phyloP scores from a whole-genome alignment of 2,329 filamentous ascomycete genomes.

The Nigrospora sphaerica region DNA sequence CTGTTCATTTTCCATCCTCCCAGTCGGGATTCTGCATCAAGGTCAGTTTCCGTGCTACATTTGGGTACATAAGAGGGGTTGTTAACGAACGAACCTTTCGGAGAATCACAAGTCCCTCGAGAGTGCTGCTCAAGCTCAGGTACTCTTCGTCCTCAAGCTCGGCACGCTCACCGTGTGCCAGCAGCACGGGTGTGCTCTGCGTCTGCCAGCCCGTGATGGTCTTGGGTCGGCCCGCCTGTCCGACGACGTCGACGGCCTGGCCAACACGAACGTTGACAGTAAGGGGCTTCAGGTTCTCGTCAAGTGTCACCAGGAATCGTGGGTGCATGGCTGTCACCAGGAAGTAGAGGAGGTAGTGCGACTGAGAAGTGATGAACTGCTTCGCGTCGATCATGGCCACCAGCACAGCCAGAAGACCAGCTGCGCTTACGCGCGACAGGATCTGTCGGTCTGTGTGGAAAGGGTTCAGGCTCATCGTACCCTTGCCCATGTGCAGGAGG shows the following conservation, averaged over 20 bases:
- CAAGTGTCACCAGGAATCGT: slow-evolving; percentile 89
- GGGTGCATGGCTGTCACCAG: slow-evolving; percentile 95
- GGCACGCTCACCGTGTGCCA: slow-evolving; percentile 91
- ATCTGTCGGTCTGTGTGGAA: slow-evolving; percentile 99
- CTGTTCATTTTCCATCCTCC: slow-evolving; percentile 38
- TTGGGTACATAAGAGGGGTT: background rate
- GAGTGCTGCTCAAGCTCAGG: slow-evolving; percentile 79
- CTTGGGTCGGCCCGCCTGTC: slow-evolving; percentile 93
- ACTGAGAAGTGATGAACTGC: slow-evolving; percentile 60
- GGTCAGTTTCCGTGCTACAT: slow-evolving; percentile 4
- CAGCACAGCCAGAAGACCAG: slow-evolving; percentile 81
- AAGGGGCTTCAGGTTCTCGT: slow-evolving; percentile 88
- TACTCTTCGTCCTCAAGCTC: slow-evolving; percentile 98
- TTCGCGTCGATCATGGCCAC: slow-evolving; percentile 95
- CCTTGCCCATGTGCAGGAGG: slow-evolving; percentile 98
- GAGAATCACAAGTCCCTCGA: slow-evolving; percentile 93
- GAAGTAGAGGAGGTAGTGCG: slow-evolving; percentile 95
- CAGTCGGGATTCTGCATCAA: slow-evolving; percentile 45
- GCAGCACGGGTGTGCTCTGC: slow-evolving; percentile 93
- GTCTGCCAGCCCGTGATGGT: slow-evolving; percentile 99
- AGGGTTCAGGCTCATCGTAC: slow-evolving; percentile 90
- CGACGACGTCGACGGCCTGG: slow-evolving; percentile 96
- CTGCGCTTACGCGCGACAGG: slow-evolving; percentile 82
- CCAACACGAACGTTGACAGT: slow-evolving; percentile 95
- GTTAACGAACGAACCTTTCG: slow-evolving; percentile 66